phyloP scores from a whole-genome alignment of 2,329 filamentous ascomycete species.

The Exophiala alcalophila region DNA sequence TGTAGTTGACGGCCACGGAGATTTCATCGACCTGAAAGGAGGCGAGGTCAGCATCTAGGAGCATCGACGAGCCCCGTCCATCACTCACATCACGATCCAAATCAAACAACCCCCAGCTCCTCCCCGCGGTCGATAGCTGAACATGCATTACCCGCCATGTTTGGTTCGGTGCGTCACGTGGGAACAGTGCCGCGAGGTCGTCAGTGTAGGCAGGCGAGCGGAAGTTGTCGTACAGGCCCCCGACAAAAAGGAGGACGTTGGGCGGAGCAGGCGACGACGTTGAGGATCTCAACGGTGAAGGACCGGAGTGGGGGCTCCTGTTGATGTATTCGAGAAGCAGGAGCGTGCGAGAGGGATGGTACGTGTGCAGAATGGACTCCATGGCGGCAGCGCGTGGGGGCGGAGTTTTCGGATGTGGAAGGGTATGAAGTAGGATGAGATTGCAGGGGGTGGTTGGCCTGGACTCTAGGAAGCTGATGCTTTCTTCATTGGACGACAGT shows the following conservation, averaged over 20 bases:
- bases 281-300: not conserved
- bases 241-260: constrained; percentile 55
- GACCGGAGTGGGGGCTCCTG: not conserved
- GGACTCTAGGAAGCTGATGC: too few species aligned
- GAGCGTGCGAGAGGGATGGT: constrained; percentile 22
- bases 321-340: constrained; percentile 26
- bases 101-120: constrained; percentile 54
- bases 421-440: too few species aligned
- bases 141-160: constrained; percentile 54
- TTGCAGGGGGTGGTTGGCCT: too few species aligned
- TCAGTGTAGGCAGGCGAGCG: constrained; percentile 54
- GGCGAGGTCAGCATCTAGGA: not conserved
- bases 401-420: too few species aligned
- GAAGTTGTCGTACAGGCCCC: constrained; percentile 58
- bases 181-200: constrained; percentile 49
- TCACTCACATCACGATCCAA: constrained; percentile 48
- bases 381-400: too few species aligned
- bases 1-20: constrained; percentile 19
- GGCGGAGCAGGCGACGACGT: too few species aligned
- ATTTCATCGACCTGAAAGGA: constrained; percentile 48
- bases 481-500: too few species aligned
- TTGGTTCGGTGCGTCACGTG: constrained; percentile 28
- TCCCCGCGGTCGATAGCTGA: constrained; percentile 52
- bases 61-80: not conserved
- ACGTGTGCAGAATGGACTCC: constrained; percentile 21